phyloP scores from a whole-genome alignment of 1,284 basidiomycete species.

The Leccinum pseudoinsigne region DNA sequence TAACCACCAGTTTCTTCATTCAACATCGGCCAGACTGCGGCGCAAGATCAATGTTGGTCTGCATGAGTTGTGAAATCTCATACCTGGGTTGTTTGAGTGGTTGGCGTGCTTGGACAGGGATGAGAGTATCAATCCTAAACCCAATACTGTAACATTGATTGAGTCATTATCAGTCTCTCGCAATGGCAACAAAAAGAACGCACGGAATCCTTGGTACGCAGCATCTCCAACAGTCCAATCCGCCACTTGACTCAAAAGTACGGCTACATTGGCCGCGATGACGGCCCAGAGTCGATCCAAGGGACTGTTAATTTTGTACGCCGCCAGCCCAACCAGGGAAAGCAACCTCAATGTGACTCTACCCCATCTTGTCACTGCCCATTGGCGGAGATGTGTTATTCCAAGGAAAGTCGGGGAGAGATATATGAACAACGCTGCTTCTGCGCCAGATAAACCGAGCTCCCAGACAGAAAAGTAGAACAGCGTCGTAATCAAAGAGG shows the following conservation, averaged over 20 bases:
- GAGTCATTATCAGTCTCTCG: slow-evolving; percentile 2
- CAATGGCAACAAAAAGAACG: slow-evolving; percentile 27
- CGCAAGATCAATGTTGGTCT: slow-evolving; percentile 4
- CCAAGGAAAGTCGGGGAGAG: slow-evolving; percentile 68
- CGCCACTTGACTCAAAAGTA: slow-evolving; percentile 52
- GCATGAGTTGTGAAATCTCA: slow-evolving; percentile 6
- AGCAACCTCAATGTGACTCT: slow-evolving; percentile 48
- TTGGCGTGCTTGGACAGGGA: slow-evolving; percentile 80
- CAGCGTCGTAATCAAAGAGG: slow-evolving; percentile 78
- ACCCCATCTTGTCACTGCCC: slow-evolving; percentile 46
- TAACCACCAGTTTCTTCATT: slow-evolving; percentile 67
- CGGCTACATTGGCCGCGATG: slow-evolving; percentile 50
- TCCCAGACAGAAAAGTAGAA: slow-evolving; percentile 96
- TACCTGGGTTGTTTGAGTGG: slow-evolving; percentile 80
- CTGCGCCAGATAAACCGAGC: slow-evolving; percentile 77
- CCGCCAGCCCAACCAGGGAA: slow-evolving; percentile 61
- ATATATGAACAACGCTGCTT: slow-evolving; percentile 66
- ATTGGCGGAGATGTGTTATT: slow-evolving; percentile 40
- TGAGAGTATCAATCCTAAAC: slow-evolving; percentile 67
- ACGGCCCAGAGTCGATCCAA: slow-evolving; percentile 59
- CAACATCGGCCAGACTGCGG: slow-evolving; percentile 79
- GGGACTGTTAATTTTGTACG: slow-evolving; percentile 58
- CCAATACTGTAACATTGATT: slow-evolving; percentile 48
- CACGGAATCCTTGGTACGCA: slow-evolving; percentile 60
- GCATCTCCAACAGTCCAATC: slow-evolving; percentile 52